A percentile compares a stretch with the other conserved stretches of the same genome.
These are phyloP conservation scores for Geotrichum phurueaensis DNA, from an alignment of 1,139 yeast species.

Conservation along the genomic window DNA sequence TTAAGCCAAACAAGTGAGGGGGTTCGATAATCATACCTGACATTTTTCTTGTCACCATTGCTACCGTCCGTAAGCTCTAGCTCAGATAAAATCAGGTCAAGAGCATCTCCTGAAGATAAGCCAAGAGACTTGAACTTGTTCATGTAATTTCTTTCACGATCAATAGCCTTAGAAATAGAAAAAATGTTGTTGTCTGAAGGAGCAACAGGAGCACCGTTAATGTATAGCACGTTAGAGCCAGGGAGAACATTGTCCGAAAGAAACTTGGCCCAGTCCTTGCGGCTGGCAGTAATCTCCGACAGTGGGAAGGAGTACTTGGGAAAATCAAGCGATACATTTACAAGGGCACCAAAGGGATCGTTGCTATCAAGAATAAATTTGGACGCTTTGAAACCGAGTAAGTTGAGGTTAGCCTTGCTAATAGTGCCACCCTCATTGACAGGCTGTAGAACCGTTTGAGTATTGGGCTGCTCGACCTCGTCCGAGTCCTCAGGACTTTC, in stretches of 20 bases:
- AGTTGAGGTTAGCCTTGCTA: constrained; percentile 27
- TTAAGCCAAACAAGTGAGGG: constrained; percentile 63
- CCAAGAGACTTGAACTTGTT: constrained; percentile 22
- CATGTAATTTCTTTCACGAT: constrained; percentile 31
- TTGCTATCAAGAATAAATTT: constrained; percentile 26
- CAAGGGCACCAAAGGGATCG: constrained; percentile 32
- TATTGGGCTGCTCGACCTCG: constrained; percentile 15
- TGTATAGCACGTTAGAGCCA: constrained; percentile 34
- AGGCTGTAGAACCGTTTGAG: constrained; percentile 21
- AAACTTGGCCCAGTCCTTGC: constrained; percentile 25
- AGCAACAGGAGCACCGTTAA: constrained; percentile 37
- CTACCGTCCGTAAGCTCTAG: constrained; percentile 16
- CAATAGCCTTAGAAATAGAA: constrained; percentile 30
- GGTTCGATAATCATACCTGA: constrained; percentile 43
- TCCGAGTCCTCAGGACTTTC: constrained; percentile 6
- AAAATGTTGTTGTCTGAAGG: constrained; percentile 27
- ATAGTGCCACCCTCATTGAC: constrained; percentile 23
- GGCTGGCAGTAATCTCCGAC: constrained; percentile 23
- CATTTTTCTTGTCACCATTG: constrained; percentile 16
- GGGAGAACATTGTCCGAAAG: constrained; percentile 23
- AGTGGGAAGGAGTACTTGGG: constrained; percentile 31
- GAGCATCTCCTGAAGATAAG: constrained; percentile 21
- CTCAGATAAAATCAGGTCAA: constrained; percentile 15
- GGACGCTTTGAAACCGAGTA: constrained; percentile 34
- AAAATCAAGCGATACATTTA: constrained; percentile 33